phyloP scores from a whole-genome alignment of 176 grass and related monocot genomes.

The Typha latifolia region DNA sequence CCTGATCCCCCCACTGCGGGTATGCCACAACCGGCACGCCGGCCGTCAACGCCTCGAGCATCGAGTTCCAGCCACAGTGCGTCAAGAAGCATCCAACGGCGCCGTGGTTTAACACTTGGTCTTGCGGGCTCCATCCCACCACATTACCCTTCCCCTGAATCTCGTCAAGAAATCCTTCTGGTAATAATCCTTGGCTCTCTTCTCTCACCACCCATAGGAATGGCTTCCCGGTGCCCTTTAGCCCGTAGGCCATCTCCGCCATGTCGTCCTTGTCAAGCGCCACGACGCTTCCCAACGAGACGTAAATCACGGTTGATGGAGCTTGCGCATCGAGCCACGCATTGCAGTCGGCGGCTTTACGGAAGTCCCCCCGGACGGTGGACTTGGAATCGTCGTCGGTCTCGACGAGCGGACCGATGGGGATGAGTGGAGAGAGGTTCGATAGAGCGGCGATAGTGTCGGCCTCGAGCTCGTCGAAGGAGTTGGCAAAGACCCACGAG shows the following conservation, averaged over 20 bases:
- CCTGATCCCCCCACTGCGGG: constrained; percentile 75
- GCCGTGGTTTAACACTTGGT: constrained; percentile 46
- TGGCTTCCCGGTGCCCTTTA: constrained; percentile 25
- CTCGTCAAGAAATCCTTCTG: constrained; percentile 34
- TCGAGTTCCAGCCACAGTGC: constrained; percentile 92
- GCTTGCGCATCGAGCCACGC: constrained; percentile 49
- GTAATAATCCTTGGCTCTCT: constrained; percentile 27
- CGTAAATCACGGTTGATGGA: constrained; percentile 51
- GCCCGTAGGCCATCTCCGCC: constrained; percentile 53
- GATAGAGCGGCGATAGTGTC: constrained; percentile 32
- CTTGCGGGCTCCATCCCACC: constrained; percentile 77
- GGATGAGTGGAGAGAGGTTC: constrained; percentile 28
- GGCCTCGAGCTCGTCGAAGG: constrained; percentile 58
- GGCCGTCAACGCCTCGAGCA: constrained; percentile 49
- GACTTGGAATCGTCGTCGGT: background rate
- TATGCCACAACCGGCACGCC: constrained; percentile 64
- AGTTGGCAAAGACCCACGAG: constrained; percentile 59
- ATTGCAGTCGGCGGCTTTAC: constrained; percentile 29
- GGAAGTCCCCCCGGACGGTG: constrained; percentile 40
- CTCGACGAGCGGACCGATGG: constrained; percentile 57
- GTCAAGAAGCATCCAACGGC: constrained; percentile 64
- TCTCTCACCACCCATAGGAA: constrained; percentile 78
- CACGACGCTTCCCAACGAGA: constrained; percentile 70
- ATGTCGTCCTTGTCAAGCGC: constrained; percentile 34
- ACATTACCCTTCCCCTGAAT: background rate